A percentile compares a stretch with the other conserved stretches of the same genome.
phyloP scores from a whole-genome alignment of 169 alveolate species.

The Sarcocystis neurona region DNA sequence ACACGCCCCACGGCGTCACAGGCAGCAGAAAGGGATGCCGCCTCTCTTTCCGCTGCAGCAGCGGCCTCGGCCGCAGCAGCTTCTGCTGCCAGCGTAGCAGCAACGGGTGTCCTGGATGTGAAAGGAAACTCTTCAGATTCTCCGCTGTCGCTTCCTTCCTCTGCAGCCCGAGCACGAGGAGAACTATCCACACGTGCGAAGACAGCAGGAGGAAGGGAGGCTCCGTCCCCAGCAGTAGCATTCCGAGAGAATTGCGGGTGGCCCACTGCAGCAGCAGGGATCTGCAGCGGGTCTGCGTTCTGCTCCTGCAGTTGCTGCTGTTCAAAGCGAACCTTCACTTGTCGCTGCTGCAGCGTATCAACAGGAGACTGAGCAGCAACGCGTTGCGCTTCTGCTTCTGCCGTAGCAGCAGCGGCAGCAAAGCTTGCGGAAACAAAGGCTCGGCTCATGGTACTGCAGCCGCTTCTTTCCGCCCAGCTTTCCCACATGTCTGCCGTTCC shows the following conservation, averaged over 20 bases:
- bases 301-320: background rate
- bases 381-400: no score
- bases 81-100: background rate
- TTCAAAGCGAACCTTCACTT: no score
- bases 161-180: no score
- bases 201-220: background rate
- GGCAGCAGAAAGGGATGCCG: background rate
- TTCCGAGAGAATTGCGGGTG: background rate
- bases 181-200: background rate
- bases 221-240: background rate
- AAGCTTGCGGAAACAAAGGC: background rate
- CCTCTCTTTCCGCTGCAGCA: background rate
- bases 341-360: no score
- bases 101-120: background rate
- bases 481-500: background rate
- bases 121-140: conserved; percentile 33
- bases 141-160: no score
- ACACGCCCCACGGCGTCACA: conserved; percentile 8
- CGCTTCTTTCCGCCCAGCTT: background rate
- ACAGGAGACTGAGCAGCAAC: no score
- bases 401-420: no score
- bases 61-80: background rate
- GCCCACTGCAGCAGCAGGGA: background rate
- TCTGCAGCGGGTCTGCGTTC: background rate
- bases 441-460: background rate